phyloP scores from a whole-genome alignment of 495 filamentous ascomycete species.

The Penicillium cinerascens region DNA sequence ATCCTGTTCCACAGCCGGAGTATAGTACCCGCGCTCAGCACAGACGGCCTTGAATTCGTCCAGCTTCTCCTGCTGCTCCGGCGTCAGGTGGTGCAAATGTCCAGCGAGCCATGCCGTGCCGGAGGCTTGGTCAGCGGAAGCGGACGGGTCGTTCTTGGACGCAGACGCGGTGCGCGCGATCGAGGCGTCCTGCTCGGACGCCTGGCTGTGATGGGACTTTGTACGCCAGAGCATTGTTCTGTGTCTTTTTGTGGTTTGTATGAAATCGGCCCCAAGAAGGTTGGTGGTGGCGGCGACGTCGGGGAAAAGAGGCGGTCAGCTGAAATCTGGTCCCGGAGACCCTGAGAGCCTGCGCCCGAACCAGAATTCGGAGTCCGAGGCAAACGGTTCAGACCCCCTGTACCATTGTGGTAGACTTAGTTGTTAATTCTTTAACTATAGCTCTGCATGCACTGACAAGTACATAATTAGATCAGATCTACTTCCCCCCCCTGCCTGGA shows the following conservation, averaged over 20 bases:
- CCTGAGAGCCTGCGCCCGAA: background rate
- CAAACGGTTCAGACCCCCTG: background rate
- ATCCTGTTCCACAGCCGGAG: slow-evolving; percentile 41
- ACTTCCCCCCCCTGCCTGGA: background rate
- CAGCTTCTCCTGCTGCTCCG: slow-evolving; percentile 62
- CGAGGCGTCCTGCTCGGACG: slow-evolving; percentile 22
- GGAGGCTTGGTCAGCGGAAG: slow-evolving; percentile 39
- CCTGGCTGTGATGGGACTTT: slow-evolving; percentile 33
- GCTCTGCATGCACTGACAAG: background rate
- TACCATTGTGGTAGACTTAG: too few species aligned
- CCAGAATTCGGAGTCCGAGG: background rate
- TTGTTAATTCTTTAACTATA: too few species aligned
- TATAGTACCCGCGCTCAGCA: slow-evolving; percentile 63
- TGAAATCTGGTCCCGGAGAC: background rate
- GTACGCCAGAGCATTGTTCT: slow-evolving; percentile 34
- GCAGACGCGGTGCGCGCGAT: slow-evolving; percentile 23
- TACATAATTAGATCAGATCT: background rate
- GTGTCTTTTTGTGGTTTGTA: slow-evolving; percentile 3
- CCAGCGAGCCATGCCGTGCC: slow-evolving; percentile 51
- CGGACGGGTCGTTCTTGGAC: slow-evolving; percentile 39
- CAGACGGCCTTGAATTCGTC: slow-evolving; percentile 64
- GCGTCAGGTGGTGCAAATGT: slow-evolving; percentile 69
- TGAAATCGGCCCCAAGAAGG: background rate
- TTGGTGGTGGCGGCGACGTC: slow-evolving; percentile 1
- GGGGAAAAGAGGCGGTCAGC: slow-evolving; percentile 12